A percentile compares a stretch with the other conserved stretches of the same genome.
phyloP scores from a whole-genome alignment of 2,329 filamentous ascomycete species.

The Xylaria digitata region DNA sequence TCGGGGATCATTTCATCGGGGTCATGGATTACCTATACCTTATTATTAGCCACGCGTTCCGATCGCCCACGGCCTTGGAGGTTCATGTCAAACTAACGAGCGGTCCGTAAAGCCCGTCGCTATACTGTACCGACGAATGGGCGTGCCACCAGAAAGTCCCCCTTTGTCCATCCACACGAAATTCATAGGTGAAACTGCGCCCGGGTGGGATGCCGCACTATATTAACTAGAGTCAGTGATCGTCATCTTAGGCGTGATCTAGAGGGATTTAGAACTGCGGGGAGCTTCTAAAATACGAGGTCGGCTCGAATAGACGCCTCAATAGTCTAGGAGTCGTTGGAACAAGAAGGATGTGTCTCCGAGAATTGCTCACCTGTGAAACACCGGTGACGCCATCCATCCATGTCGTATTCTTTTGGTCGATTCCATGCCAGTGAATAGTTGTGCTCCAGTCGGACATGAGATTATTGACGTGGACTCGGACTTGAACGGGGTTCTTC shows the following conservation, averaged over 20 bases:
- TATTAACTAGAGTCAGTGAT: too few species aligned
- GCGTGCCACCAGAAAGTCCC: constrained; percentile 68
- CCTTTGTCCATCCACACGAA: constrained; percentile 58
- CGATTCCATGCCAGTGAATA: constrained; percentile 77
- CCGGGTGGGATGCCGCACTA: constrained; percentile 67
- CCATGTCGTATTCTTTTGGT: constrained; percentile 70
- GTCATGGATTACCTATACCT: constrained; percentile 52
- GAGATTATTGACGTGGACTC: constrained; percentile 55
- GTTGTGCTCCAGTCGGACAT: constrained; percentile 58
- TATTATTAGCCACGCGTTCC: constrained; percentile 9
- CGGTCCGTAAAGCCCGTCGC: constrained; percentile 72
- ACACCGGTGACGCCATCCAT: constrained; percentile 75
- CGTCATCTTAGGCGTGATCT: too few species aligned
- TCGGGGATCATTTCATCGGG: constrained; percentile 48
- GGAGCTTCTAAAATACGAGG: too few species aligned
- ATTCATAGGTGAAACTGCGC: constrained; percentile 68
- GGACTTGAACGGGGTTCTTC: constrained; percentile 39
- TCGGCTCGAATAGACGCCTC: too few species aligned
- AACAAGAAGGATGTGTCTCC: too few species aligned
- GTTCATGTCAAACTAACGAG: constrained; percentile 56
- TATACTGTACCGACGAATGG: constrained; percentile 70
- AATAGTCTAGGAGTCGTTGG: too few species aligned
- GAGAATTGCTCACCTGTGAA: constrained; percentile 55
- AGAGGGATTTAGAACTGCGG: too few species aligned
- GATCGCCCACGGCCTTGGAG: not conserved